Conservation (phyloP, 805 yeast species). For the Metschnikowia santaceciliae region DNA sequence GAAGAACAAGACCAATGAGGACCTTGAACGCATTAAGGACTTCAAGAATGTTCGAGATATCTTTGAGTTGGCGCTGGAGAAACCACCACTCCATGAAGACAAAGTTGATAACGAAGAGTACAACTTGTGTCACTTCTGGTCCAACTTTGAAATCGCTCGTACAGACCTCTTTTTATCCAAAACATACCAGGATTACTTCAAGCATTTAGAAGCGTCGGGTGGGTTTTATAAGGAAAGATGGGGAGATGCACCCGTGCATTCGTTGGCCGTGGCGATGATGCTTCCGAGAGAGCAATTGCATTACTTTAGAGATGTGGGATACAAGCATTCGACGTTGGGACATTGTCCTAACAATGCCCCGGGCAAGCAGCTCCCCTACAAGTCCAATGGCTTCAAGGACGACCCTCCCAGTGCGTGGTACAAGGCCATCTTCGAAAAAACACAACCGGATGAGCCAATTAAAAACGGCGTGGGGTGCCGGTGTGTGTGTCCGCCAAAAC, state of each 20-base stretch:
- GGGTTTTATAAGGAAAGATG: conserved; percentile 91
- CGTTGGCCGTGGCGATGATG: conserved; percentile 78
- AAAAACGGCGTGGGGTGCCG: conserved; percentile 73
- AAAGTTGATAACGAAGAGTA: conserved; percentile 63
- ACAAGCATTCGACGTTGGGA: conserved; percentile 70
- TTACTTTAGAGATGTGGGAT: conserved; percentile 91
- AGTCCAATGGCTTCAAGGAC: conserved; percentile 24
- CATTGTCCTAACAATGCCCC: conserved; percentile 76
- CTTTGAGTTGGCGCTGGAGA: conserved; percentile 32
- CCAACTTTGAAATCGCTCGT: conserved; percentile 88
- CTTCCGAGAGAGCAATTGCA: conserved; percentile 69
- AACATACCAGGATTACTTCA: conserved; percentile 63
- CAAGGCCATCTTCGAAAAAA: conserved; percentile 2
- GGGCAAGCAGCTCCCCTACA: conserved; percentile 16
- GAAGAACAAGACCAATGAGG: conserved; percentile 22
- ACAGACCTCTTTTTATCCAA: conserved; percentile 68
- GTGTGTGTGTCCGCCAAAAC: conserved; percentile 64
- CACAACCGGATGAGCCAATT: conserved; percentile 26
- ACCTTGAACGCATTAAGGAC: conserved; percentile 16
- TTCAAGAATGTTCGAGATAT: conserved; percentile 32
- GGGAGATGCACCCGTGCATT: conserved; percentile 97
- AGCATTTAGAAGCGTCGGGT: conserved; percentile 62
- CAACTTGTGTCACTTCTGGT: conserved; percentile 86
- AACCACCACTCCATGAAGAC: conserved; percentile 42
- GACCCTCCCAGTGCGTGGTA: conserved; percentile 28